phyloP scores from a whole-genome alignment of 495 filamentous ascomycete genomes.

The Delitschia confertaspora region DNA sequence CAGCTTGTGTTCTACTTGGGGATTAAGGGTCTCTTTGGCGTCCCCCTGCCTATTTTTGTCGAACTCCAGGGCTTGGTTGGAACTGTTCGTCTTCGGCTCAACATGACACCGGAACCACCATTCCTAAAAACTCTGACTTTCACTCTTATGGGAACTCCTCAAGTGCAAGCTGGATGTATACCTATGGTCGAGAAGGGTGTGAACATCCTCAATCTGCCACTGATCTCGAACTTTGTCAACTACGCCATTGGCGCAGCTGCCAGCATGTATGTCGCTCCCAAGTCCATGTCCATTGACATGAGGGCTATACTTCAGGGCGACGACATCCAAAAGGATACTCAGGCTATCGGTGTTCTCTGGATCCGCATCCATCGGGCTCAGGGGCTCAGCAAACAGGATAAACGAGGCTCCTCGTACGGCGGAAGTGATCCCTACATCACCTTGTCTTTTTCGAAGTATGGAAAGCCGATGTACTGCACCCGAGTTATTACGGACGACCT shows the following conservation, averaged over 20 bases:
- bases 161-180: constrained; percentile 82
- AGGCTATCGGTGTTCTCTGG: constrained; percentile 80
- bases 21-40: constrained; percentile 74
- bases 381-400: constrained; percentile 87
- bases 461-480: constrained; percentile 96
- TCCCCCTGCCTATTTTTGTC: constrained; percentile 81
- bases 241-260: constrained; percentile 83
- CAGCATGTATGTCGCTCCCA: constrained; percentile 84
- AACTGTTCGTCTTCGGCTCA: constrained; percentile 70
- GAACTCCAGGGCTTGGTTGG: constrained; percentile 80
- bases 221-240: constrained; percentile 95
- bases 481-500: constrained; percentile 90
- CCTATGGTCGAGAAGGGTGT: constrained; percentile 83
- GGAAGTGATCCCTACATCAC: constrained; percentile 90
- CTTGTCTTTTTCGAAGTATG: constrained; percentile 71
- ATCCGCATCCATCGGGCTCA: constrained; percentile 80
- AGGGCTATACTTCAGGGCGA: constrained; percentile 85
- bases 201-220: constrained; percentile 82
- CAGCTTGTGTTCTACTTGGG: constrained; percentile 89
- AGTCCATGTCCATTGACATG: constrained; percentile 86
- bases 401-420: constrained; percentile 70
- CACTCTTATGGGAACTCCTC: constrained; percentile 84
- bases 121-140: constrained; percentile 89
- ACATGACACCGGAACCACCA: constrained; percentile 79
- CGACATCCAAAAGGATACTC: constrained; percentile 77